A percentile compares a stretch with the other conserved stretches of the same genome.
These are phyloP conservation scores for Diplodia scrobiculata DNA, from an alignment of 2,329 filamentous ascomycete genomes.

Conservation along the genomic window DNA sequence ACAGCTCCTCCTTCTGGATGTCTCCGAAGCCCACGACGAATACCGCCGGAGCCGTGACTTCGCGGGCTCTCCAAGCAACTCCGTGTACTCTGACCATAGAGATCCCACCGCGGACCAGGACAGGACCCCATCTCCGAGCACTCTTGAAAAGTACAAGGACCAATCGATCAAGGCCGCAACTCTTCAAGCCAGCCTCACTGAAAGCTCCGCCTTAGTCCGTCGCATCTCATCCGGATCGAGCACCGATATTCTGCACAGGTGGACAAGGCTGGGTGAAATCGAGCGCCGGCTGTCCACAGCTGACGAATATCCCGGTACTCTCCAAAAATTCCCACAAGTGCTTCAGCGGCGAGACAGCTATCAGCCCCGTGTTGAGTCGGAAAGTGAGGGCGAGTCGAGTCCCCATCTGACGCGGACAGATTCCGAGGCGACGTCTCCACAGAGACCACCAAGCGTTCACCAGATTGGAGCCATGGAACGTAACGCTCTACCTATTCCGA, in stretches of 20 bases:
- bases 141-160: constrained; percentile 25
- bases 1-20: constrained; percentile 41
- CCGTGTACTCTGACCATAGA: constrained; percentile 19
- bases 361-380: constrained; percentile 33
- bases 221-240: constrained; percentile 9
- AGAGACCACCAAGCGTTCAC: constrained; percentile 10
- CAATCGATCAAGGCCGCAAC: constrained; percentile 1
- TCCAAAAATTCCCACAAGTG: constrained; percentile 41
- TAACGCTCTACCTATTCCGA: neutral
- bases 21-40: constrained; percentile 12
- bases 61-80: constrained; percentile 11
- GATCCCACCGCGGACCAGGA: constrained; percentile 8
- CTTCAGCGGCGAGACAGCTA: constrained; percentile 42
- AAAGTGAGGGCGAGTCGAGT: neutral
- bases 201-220: constrained; percentile 21
- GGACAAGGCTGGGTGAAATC: constrained; percentile 41
- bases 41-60: constrained; percentile 25
- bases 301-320: constrained; percentile 15
- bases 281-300: constrained; percentile 37
- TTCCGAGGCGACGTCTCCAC: constrained; percentile 17
- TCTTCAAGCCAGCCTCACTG: neutral
- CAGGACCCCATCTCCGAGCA: constrained; percentile 1
- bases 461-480: constrained; percentile 19
- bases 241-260: constrained; percentile 36
- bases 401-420: neutral